Evolutionary conservation across 805 yeast genomes (phyloP).

Genomic region (Candida pseudoglaebosa): DNA sequence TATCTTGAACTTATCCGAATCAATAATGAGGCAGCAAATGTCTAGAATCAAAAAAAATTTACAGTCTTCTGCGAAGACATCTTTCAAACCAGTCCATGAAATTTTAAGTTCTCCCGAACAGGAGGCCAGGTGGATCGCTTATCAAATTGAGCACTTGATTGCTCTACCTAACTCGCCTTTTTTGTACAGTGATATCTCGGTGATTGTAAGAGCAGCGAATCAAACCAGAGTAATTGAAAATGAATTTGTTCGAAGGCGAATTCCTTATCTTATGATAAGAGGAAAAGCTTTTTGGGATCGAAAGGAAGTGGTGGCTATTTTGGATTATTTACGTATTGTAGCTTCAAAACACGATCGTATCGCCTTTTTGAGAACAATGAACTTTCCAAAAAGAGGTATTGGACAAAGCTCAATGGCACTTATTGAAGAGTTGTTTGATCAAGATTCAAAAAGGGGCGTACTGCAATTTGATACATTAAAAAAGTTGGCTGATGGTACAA

Average conservation of each 20-base stretch:
- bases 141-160: constrained; percentile 49
- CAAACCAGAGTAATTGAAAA: constrained; percentile 63
- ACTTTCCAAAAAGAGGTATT: constrained; percentile 61
- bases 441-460: constrained; percentile 6
- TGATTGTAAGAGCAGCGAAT: constrained; percentile 63
- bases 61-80: constrained; percentile 39
- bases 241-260: constrained; percentile 47
- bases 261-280: constrained; percentile 66
- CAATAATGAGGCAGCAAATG: constrained; percentile 54
- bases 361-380: constrained; percentile 56
- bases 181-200: constrained; percentile 59
- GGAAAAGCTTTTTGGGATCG: constrained; percentile 82
- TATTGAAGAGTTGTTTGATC: constrained; percentile 18
- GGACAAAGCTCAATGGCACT: constrained; percentile 51
- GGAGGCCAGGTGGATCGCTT: constrained; percentile 59
- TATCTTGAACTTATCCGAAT: constrained; percentile 62
- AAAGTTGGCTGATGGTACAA: constrained; percentile 1
- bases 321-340: constrained; percentile 64
- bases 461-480: constrained; percentile 8
- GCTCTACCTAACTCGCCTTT: constrained; percentile 42
- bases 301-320: constrained; percentile 57
- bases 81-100: constrained; percentile 46
- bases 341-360: constrained; percentile 55
- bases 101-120: constrained; percentile 35
- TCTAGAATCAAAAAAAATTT: constrained; percentile 43